Evolutionary conservation across 257 asterid species (phyloP).

Genomic region (Solanum sejunctum): DNA sequence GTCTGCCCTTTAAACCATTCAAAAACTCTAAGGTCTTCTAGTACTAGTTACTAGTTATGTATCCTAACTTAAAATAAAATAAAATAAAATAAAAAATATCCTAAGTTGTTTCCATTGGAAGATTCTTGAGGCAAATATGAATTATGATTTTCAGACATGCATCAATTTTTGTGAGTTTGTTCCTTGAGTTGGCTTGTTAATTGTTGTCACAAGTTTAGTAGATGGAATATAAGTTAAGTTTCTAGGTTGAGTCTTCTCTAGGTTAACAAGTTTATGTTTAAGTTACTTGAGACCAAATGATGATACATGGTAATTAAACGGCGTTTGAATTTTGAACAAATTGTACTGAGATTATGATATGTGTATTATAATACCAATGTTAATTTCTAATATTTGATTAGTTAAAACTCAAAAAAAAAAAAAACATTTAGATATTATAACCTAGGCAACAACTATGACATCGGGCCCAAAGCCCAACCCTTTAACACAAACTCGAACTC

Average conservation of each 20-base stretch:
- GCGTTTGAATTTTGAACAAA: not conserved
- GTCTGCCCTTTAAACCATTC: not conserved
- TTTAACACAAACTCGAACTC: not conserved
- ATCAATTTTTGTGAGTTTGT: not conserved
- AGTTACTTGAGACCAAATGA: not conserved
- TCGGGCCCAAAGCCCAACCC: not conserved
- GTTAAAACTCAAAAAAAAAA: too few species aligned
- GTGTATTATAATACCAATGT: not conserved
- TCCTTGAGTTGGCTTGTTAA: not conserved
- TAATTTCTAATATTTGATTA: not conserved
- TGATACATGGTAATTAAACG: not conserved
- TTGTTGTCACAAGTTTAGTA: not conserved
- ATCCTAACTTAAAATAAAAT: not conserved
- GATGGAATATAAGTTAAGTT: not conserved
- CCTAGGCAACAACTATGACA: not conserved
- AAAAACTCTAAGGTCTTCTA: not conserved
- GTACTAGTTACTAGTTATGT: not conserved
- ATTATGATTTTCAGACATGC: not conserved
- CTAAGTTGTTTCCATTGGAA: not conserved
- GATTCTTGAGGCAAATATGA: not conserved
- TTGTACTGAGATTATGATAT: not conserved
- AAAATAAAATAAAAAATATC: fast-evolving
- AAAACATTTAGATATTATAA: not conserved
- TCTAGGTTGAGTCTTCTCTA: not conserved
- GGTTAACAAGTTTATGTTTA: not conserved